These are phyloP conservation scores for Phascolomyces articulosus DNA, from an alignment of 371 early-diverging fungal species.

Conservation along the genomic window DNA sequence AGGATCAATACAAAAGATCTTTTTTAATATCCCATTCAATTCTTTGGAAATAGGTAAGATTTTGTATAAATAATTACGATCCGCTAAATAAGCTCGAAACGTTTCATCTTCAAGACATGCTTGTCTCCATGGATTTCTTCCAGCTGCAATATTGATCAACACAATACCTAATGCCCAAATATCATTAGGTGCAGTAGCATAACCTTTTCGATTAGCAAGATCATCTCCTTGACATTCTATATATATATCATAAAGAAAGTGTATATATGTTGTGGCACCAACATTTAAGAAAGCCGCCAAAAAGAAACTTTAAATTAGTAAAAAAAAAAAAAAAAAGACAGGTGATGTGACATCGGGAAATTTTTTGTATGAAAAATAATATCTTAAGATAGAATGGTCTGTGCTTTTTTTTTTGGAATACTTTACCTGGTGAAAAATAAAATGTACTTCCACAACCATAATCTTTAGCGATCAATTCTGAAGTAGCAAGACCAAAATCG, in stretches of 20 bases:
- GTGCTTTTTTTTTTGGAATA: not conserved
- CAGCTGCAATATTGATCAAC: conserved; percentile 75
- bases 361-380: too few relatives aligned
- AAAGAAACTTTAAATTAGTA: not conserved
- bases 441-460: conserved; percentile 90
- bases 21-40: conserved; percentile 72
- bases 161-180: conserved; percentile 88
- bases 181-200: conserved; percentile 80
- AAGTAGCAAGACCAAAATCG: conserved; percentile 94
- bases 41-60: conserved; percentile 75
- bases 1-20: conserved; percentile 77
- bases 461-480: conserved; percentile 70
- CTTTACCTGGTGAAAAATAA: conserved; percentile 87
- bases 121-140: conserved; percentile 83
- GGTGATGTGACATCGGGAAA: not conserved
- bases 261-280: too few relatives aligned
- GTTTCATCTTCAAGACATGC: conserved; percentile 74
- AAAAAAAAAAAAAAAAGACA: not conserved
- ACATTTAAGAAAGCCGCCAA: not conserved
- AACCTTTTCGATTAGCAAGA: conserved; percentile 45
- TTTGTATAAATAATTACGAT: conserved; percentile 62
- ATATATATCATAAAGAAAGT: not conserved
- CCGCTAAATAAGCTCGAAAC: conserved; percentile 66
- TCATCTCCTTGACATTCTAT: conserved; percentile 79
- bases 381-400: not conserved